Evolutionary conservation across 2,329 filamentous ascomycete genomes (phyloP), one percentile per base, ranked within the genome.

Genomic region (Microdochium paspali): DNA sequence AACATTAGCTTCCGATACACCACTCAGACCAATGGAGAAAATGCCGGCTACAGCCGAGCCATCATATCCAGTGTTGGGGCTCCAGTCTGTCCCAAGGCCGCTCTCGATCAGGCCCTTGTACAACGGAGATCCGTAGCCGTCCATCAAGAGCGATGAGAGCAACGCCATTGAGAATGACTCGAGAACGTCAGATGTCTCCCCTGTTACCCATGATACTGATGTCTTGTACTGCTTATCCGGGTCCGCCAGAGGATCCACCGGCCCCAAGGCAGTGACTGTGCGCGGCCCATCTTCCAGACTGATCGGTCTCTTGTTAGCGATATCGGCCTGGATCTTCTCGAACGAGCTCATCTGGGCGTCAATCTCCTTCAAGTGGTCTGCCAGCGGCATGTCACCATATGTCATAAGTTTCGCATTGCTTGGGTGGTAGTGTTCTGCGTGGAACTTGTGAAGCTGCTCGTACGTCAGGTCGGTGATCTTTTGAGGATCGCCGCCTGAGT

Each of bases 361-460:
- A 24, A 97, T 76, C 58, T 93, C 86, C 61, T 80, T 74, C 46
- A 97, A 66, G 61, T 98, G 93, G 47, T 88, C 84, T 2, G 74
- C 74, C 50, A 98, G 69, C 1, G 90, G 86, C 80, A 97, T 90
- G 60, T 96, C 85, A 46, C 93, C 93, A 56, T 98, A 98, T 0
- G 93, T 96, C 59, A 97, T 82, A 40, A 98, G 76, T 68, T 96
- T 97, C 43, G 91, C 86, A 66, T 98, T 98, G 68, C 90, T 97
- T 0, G 93, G 93, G 65, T 98, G 91, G 64, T 98, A 98, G 67
- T 98, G 90, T 54, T 90, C 81, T 40, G 84, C 84, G 54, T 97
- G 94, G 64, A 95, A 98, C 39, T 84, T 79, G 60, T 83, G 85
- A 45, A 98, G 73, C 63, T 96, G 87, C 58, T 91, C 81, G 66